These are phyloP conservation scores for Ophiosphaerella korrae DNA, from an alignment of 2,329 filamentous ascomycete genomes.

Conservation along the genomic window DNA sequence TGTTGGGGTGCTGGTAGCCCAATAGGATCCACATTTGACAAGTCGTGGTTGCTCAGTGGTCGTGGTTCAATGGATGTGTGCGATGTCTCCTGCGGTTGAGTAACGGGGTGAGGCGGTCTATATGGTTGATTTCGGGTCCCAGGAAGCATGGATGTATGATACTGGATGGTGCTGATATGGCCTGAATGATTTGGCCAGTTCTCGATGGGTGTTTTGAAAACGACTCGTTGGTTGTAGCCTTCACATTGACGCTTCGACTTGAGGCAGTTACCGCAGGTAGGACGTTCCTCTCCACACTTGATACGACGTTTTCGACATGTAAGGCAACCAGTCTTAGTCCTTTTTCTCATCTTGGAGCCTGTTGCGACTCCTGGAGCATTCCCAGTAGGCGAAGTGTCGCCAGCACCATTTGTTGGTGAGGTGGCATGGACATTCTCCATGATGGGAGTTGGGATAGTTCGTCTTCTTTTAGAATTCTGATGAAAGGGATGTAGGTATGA, in stretches of 20 bases:
- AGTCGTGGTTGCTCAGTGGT: conserved; percentile 34
- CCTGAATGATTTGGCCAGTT: conserved; percentile 50
- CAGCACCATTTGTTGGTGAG: conserved; percentile 26
- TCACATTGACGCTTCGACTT: conserved; percentile 85
- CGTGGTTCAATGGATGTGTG: conserved; percentile 36
- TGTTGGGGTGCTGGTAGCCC: conserved; percentile 16
- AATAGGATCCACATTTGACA: conserved; percentile 25
- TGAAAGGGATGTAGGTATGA: neutral
- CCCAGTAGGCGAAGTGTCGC: conserved; percentile 37
- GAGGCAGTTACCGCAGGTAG: conserved; percentile 81
- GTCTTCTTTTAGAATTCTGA: too few relatives aligned
- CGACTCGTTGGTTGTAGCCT: conserved; percentile 79
- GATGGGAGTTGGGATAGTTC: neutral
- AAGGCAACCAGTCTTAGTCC: conserved; percentile 91
- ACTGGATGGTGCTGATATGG: conserved; percentile 45
- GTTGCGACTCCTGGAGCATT: conserved; percentile 22
- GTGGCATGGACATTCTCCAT: conserved; percentile 32
- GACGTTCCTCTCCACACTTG: conserved; percentile 92
- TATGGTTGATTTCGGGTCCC: conserved; percentile 34
- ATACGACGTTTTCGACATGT: conserved; percentile 95
- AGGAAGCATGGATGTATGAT: conserved; percentile 47
- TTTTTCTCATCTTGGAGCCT: conserved; percentile 46
- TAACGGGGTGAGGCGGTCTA: conserved; percentile 14
- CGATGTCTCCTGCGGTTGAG: conserved; percentile 25
- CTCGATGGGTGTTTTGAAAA: conserved; percentile 77